Evolutionary conservation across 2,329 filamentous ascomycete genomes (phyloP).

Genomic region (Claviceps sp.): DNA sequence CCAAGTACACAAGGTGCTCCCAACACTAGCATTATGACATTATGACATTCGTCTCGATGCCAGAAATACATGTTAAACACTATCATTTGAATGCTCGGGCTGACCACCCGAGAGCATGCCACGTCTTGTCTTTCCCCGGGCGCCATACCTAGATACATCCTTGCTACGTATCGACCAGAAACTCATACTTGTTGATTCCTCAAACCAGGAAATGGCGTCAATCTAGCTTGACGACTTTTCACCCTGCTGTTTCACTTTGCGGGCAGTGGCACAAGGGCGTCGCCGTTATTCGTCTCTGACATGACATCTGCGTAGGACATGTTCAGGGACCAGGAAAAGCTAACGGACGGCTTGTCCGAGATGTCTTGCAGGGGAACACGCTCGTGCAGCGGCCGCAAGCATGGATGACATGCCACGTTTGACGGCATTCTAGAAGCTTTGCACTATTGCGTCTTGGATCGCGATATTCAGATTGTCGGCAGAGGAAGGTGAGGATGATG

Average conservation of each 20-base stretch:
- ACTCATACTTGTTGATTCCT: background rate
- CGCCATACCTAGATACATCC: background rate
- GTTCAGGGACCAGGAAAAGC: background rate
- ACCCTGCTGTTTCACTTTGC: background rate
- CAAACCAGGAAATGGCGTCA: background rate
- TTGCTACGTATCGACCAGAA: background rate
- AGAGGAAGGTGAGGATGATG: background rate
- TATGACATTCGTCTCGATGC: background rate
- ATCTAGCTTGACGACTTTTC: background rate
- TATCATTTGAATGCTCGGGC: background rate
- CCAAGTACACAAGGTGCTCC: background rate
- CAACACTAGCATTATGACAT: background rate
- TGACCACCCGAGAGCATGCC: background rate
- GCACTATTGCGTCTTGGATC: background rate
- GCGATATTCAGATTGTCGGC: background rate
- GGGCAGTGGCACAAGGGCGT: background rate
- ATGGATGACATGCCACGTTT: background rate
- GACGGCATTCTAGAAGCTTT: background rate
- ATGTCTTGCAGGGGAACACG: background rate
- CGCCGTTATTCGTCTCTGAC: background rate
- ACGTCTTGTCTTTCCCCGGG: background rate
- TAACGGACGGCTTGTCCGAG: slow-evolving; percentile 1
- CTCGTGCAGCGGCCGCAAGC: background rate
- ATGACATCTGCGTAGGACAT: background rate
- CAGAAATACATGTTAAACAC: background rate